Evolutionary conservation across 2,329 filamentous ascomycete species (phyloP).

Genomic region (Ophiostoma triangulosporum): DNA sequence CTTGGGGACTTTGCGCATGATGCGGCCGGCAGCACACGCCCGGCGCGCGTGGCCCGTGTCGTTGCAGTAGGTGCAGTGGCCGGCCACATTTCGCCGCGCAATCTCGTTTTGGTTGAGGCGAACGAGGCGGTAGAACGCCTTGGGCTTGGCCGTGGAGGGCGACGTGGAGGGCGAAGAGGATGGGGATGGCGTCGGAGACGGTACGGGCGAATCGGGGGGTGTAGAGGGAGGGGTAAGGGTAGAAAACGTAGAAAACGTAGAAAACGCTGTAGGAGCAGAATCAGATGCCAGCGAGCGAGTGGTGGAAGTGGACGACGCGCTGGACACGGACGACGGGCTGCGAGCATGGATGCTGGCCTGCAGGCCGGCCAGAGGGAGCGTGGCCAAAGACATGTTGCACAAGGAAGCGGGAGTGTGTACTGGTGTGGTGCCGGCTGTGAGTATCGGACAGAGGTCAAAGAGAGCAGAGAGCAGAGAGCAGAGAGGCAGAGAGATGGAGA

Average conservation of each 20-base stretch:
- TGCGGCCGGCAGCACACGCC: conserved; percentile 8
- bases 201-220: neutral
- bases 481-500: too few species aligned
- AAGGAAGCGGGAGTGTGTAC: neutral
- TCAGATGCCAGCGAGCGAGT: neutral
- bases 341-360: neutral
- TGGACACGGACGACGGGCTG: neutral
- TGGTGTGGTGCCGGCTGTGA: neutral
- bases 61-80: conserved; percentile 11
- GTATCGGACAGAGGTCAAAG: too few species aligned
- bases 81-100: neutral
- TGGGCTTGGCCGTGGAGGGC: neutral
- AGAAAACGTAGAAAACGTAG: neutral
- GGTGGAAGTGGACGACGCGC: neutral
- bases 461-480: too few species aligned
- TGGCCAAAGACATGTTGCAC: neutral
- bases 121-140: conserved; percentile 3
- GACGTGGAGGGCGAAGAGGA: neutral
- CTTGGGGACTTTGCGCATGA: conserved; percentile 11
- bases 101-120: conserved; percentile 5
- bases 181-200: neutral
- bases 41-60: conserved; percentile 5
- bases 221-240: neutral
- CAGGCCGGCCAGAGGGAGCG: neutral
- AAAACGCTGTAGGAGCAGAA: neutral